Conservation (phyloP, 164 flowering plant species). For the Sedum album region DNA sequence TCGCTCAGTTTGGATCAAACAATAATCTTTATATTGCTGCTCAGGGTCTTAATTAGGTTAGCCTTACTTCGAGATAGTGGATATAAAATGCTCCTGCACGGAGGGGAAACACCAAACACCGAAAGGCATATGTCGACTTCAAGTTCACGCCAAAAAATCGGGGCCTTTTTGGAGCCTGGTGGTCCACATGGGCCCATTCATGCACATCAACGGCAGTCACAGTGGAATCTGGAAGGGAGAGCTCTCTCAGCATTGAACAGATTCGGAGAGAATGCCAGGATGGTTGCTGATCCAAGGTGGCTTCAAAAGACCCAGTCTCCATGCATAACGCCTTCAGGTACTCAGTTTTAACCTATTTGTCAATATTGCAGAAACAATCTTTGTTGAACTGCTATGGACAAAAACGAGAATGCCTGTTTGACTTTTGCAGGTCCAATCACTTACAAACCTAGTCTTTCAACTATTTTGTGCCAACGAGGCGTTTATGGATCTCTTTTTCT, state of each 20-base stretch:
- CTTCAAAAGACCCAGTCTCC: slow-evolving; percentile 42
- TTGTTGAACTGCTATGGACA: not conserved
- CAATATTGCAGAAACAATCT: not conserved
- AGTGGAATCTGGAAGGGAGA: slow-evolving; percentile 56
- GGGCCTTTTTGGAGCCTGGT: slow-evolving; percentile 20
- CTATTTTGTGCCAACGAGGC: slow-evolving; percentile 66
- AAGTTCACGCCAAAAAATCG: slow-evolving; percentile 22
- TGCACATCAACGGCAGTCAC: slow-evolving; percentile 23
- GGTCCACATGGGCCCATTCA: slow-evolving; percentile 23
- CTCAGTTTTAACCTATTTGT: not conserved
- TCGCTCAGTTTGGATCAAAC: not conserved
- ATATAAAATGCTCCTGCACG: slow-evolving; percentile 88
- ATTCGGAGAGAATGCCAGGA: slow-evolving; percentile 74
- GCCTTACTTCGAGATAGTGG: slow-evolving; percentile 67
- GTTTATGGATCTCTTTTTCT: slow-evolving; percentile 59
- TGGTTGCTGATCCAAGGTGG: slow-evolving; percentile 58
- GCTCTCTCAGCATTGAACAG: slow-evolving; percentile 71
- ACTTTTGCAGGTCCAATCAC: slow-evolving; percentile 30
- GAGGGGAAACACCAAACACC: slow-evolving; percentile 59
- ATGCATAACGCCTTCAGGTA: slow-evolving; percentile 44
- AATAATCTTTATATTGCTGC: not conserved
- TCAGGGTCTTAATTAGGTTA: slow-evolving; percentile 70
- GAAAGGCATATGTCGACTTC: slow-evolving; percentile 21
- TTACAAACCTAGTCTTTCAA: slow-evolving; percentile 48
- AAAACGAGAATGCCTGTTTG: not conserved